These are phyloP conservation scores for Pseudovirgaria hyperparasitica DNA, from an alignment of 2,329 filamentous ascomycete species.

Conservation along the genomic window DNA sequence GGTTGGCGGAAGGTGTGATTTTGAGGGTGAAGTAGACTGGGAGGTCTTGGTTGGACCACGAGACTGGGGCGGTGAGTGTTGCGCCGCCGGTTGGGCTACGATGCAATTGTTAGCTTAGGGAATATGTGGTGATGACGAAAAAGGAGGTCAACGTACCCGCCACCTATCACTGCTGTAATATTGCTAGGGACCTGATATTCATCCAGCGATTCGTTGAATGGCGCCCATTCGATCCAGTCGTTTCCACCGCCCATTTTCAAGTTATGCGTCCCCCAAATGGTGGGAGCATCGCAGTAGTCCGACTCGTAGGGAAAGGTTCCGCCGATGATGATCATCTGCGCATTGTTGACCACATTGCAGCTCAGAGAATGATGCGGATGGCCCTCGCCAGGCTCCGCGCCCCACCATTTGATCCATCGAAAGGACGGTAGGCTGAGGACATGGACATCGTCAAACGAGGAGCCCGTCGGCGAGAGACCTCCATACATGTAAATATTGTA, in stretches of 20 bases:
- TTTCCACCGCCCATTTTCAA: conserved; percentile 31
- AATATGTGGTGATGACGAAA: conserved; percentile 8
- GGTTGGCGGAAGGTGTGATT: conserved; percentile 27
- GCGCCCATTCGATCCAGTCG: conserved; percentile 28
- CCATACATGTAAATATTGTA: conserved; percentile 52
- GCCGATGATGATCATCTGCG: conserved; percentile 49
- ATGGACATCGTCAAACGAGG: conserved; percentile 47
- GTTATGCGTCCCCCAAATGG: conserved; percentile 40
- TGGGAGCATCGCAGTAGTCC: conserved; percentile 36
- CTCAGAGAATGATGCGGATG: conserved; percentile 37
- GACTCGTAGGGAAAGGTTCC: conserved; percentile 38
- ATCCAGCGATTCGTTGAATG: conserved; percentile 34
- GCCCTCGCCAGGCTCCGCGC: conserved; percentile 16
- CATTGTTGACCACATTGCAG: conserved; percentile 41
- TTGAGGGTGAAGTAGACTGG: conserved; percentile 36
- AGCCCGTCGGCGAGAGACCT: conserved; percentile 31
- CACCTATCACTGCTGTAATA: conserved; percentile 30
- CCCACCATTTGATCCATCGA: conserved; percentile 41
- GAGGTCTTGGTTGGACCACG: conserved; percentile 37
- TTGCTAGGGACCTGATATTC: conserved; percentile 38
- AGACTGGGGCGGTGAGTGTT: conserved; percentile 35
- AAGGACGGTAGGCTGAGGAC: conserved; percentile 48
- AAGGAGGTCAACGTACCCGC: conserved; percentile 4
- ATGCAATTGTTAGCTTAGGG: no score
- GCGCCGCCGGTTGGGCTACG: conserved; percentile 33